These are phyloP conservation scores for Citrus sp. DNA, from an alignment of 345 rosid genomes.

Conservation along the genomic window DNA sequence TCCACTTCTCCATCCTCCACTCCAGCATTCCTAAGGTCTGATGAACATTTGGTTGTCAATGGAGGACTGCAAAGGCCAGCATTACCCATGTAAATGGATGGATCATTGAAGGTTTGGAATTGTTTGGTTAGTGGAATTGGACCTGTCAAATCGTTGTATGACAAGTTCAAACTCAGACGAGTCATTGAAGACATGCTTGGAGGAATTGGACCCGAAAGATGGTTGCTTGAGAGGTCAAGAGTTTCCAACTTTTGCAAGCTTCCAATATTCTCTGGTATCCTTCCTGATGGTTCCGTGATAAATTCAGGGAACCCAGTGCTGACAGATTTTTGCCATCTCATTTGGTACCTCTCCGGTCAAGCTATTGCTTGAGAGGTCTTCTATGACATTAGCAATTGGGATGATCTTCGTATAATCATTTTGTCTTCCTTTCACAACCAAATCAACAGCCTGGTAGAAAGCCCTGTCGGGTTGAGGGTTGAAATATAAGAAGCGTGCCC, in stretches of 20 bases:
- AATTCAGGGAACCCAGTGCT: slow-evolving; percentile 9
- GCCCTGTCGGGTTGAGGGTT: not conserved
- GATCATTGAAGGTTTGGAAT: slow-evolving; percentile 14
- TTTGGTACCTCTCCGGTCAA: slow-evolving; percentile 16
- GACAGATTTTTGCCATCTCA: slow-evolving; percentile 19
- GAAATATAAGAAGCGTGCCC: not conserved
- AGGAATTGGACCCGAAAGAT: slow-evolving; percentile 24
- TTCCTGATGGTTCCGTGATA: slow-evolving; percentile 22
- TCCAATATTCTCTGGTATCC: slow-evolving; percentile 9
- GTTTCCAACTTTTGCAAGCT: slow-evolving; percentile 14
- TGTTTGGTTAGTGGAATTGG: slow-evolving; percentile 11
- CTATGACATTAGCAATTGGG: not conserved
- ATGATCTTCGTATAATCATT: not conserved
- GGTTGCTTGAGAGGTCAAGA: slow-evolving; percentile 29
- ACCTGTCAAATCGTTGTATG: slow-evolving; percentile 25
- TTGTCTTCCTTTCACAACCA: slow-evolving; percentile 3
- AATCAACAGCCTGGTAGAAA: not conserved
- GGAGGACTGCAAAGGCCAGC: slow-evolving; percentile 22
- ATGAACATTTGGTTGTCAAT: slow-evolving; percentile 7
- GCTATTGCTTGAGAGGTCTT: not conserved
- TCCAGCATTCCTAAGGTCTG: not conserved
- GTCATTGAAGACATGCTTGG: slow-evolving; percentile 16
- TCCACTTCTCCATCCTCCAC: not conserved
- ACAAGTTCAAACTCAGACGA: slow-evolving; percentile 22
- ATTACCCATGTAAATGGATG: slow-evolving; percentile 17